phyloP scores from a whole-genome alignment of 805 yeast species.

The Hanseniaspora clermontiae region DNA sequence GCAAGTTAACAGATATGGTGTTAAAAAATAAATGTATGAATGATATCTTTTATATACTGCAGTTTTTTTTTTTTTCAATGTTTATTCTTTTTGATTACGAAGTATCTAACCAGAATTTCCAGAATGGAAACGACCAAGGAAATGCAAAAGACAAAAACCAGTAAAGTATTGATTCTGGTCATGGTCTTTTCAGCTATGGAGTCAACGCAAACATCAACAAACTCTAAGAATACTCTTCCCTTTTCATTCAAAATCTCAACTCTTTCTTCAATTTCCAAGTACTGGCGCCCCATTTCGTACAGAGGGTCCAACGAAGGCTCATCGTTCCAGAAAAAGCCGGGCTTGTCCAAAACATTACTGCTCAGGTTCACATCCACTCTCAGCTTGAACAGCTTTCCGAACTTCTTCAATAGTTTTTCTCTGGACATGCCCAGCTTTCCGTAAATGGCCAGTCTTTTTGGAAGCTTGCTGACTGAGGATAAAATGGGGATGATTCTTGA shows the following conservation, averaged over 20 bases:
- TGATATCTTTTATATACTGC: background rate
- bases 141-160: slow-evolving; percentile 66
- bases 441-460: slow-evolving; percentile 77
- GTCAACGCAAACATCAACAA: slow-evolving; percentile 84
- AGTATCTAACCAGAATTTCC: slow-evolving; percentile 52
- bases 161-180: slow-evolving; percentile 81
- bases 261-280: slow-evolving; percentile 86
- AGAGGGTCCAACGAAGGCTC: slow-evolving; percentile 94
- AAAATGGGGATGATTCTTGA: slow-evolving; percentile 76
- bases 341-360: slow-evolving; percentile 84
- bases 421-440: slow-evolving; percentile 78
- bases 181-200: slow-evolving; percentile 88
- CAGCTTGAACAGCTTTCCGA: slow-evolving; percentile 79
- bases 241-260: slow-evolving; percentile 88
- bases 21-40: slow-evolving; percentile 36
- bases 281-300: slow-evolving; percentile 79
- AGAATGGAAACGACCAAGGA: slow-evolving; percentile 64
- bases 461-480: slow-evolving; percentile 75
- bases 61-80: background rate
- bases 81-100: slow-evolving; percentile 30
- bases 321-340: slow-evolving; percentile 89
- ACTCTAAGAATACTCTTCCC: slow-evolving; percentile 85
- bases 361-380: slow-evolving; percentile 88
- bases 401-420: slow-evolving; percentile 71
- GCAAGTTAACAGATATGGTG: slow-evolving; percentile 61